phyloP scores from a whole-genome alignment of 2,329 filamentous ascomycete species.

The Sarocladium oryzae region DNA sequence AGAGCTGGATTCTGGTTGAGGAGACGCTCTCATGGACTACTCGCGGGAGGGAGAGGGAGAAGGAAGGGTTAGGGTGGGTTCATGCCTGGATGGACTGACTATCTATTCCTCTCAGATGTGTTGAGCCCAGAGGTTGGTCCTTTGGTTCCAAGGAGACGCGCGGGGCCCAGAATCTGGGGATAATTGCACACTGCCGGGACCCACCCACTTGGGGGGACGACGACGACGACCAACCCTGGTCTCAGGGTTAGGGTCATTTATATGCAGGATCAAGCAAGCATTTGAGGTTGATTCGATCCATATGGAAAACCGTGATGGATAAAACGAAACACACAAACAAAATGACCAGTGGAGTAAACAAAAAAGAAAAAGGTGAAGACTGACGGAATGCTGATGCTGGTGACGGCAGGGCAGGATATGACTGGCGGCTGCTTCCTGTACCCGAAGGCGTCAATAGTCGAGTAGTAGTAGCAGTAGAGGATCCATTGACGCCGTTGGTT shows the following conservation, averaged over 20 bases:
- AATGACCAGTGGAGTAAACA: too few species aligned
- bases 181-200: not conserved
- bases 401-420: not conserved
- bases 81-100: too few species aligned
- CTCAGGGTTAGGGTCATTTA: not conserved
- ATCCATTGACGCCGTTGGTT: not conserved
- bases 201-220: too few species aligned
- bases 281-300: too few species aligned
- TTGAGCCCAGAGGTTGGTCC: too few species aligned
- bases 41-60: too few species aligned
- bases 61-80: too few species aligned
- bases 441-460: slow-evolving; percentile 1
- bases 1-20: not conserved
- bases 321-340: not conserved
- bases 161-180: slow-evolving; percentile 2
- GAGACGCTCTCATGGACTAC: not conserved
- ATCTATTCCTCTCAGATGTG: too few species aligned
- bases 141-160: not conserved
- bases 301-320: too few species aligned
- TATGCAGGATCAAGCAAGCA: too few species aligned
- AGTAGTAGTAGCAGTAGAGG: too few species aligned
- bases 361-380: not conserved
- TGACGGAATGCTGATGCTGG: not conserved
- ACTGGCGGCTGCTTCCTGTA: not conserved
- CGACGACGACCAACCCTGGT: not conserved